Evolutionary conservation across 2,329 filamentous ascomycete genomes (phyloP), one percentile per base, ranked within the genome.

Genomic region (Elsinoe perseae): DNA sequence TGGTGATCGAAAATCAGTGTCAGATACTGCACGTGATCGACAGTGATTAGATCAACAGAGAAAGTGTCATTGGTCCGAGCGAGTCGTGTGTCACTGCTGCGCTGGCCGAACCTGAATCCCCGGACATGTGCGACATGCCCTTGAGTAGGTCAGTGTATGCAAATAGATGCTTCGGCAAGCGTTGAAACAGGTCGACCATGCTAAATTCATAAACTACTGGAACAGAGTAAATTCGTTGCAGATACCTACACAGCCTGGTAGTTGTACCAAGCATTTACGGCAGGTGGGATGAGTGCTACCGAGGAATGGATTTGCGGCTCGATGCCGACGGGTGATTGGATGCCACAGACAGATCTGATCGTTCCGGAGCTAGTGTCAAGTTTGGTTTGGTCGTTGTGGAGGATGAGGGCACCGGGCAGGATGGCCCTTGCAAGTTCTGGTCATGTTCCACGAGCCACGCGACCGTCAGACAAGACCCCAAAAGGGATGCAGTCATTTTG

Each of bases 401-500:
- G 25, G 44, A 30, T n/a, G n/a, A n/a, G n/a, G n/a, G n/a, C n/a
- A n/a, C n/a, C n/a, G 18, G 25, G 44, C 32, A 36, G 44, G 12
- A n/a, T n/a, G 44, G 44, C 40, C 40, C 44, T 50, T 30, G 44
- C 44, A 30, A 34, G 23, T 44, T 44, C 40, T 30, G 44, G 44
- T 50, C 44, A 18, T 18, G 44, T 50, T 50, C 44, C 44, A 50
- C 27, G 44, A 50, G 48, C 48, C 48, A 52, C 48, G 48, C 48
- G 48, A 52, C 48, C 25, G 44, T 44, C 40, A 23, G 40, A 44
- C 40, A 44, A 44, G 40, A 21, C 12, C 40, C 23, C 21, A 28
- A 50, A 50, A 30, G 44, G 44, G 27, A 50, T 52, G 48, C 48
- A 52, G 30, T 52, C 48, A 52, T 52, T 52, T 52, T 52, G 48